Evolutionary conservation across 371 early-diverging fungal species (phyloP).

Genomic region (Fennellomyces sp.): DNA sequence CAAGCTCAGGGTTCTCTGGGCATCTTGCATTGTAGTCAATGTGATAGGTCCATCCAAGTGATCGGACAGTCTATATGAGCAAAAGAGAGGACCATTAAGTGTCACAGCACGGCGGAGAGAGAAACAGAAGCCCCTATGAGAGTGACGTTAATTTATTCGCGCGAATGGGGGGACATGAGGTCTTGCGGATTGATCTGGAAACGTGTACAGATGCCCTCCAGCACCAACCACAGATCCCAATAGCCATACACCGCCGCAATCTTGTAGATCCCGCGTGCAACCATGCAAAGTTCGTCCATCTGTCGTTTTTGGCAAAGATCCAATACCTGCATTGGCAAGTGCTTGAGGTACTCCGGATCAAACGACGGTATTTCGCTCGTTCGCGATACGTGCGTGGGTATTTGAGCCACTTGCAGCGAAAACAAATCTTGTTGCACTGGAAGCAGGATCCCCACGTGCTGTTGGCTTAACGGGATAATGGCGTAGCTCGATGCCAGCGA

Average conservation of each 20-base stretch:
- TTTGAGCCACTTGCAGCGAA: background rate
- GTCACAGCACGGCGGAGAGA: too few relatives aligned
- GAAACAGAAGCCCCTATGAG: too few relatives aligned
- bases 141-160: too few relatives aligned
- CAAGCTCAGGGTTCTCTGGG: too few relatives aligned
- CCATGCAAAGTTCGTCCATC: constrained; percentile 5
- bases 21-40: too few relatives aligned
- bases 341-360: background rate
- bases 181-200: constrained; percentile 33
- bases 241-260: constrained; percentile 40
- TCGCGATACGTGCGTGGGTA: background rate
- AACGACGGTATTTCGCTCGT: constrained; percentile 4
- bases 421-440: background rate
- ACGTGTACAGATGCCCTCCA: constrained; percentile 41
- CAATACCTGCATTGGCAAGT: constrained; percentile 29
- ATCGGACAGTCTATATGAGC: too few relatives aligned
- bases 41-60: too few relatives aligned
- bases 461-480: background rate
- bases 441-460: background rate
- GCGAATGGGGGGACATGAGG: too few relatives aligned
- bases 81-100: too few relatives aligned
- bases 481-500: background rate
- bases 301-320: constrained; percentile 32
- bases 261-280: constrained; percentile 30
- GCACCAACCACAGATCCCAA: constrained; percentile 45